Evolutionary conservation across 1,284 basidiomycete species (phyloP).

Genomic region (Microbotryum scabiosae): DNA sequence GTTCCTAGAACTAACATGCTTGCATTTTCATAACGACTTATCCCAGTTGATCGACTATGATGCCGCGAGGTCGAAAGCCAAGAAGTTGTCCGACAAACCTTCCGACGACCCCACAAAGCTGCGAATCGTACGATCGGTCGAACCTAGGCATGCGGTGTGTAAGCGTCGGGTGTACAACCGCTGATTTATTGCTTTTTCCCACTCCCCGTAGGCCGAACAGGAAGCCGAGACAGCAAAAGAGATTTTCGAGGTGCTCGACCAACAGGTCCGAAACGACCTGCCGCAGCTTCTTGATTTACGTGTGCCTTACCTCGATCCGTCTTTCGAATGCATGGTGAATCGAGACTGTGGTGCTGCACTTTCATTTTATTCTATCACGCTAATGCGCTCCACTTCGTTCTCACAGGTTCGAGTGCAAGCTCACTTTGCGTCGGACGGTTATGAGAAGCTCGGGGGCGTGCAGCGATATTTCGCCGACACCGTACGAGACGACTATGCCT

Average conservation of each 20-base stretch:
- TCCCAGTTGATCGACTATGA: conserved; percentile 87
- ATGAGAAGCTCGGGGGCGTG: conserved; percentile 93
- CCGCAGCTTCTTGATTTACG: conserved; percentile 89
- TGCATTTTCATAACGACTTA: no score
- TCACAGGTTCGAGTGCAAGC: conserved; percentile 1
- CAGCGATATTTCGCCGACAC: conserved; percentile 89
- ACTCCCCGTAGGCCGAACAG: conserved; percentile 62
- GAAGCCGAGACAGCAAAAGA: conserved; percentile 90
- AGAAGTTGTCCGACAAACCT: conserved; percentile 87
- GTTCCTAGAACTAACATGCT: not conserved
- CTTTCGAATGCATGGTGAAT: conserved; percentile 87
- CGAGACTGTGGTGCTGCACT: conserved; percentile 73
- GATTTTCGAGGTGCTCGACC: conserved; percentile 86
- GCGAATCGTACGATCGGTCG: conserved; percentile 54
- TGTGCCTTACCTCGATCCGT: conserved; percentile 95
- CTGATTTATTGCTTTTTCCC: not conserved
- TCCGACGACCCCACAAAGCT: conserved; percentile 86
- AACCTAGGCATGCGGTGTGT: not conserved
- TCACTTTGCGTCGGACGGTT: conserved; percentile 49
- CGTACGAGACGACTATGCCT: conserved; percentile 92
- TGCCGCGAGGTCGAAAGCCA: conserved; percentile 73
- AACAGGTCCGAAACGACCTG: conserved; percentile 81
- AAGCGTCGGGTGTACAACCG: not conserved
- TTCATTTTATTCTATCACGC: not conserved
- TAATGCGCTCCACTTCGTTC: no score